Conservation (phyloP, 192 early-diverging fungal species). For the Coemansia sp. region DNA sequence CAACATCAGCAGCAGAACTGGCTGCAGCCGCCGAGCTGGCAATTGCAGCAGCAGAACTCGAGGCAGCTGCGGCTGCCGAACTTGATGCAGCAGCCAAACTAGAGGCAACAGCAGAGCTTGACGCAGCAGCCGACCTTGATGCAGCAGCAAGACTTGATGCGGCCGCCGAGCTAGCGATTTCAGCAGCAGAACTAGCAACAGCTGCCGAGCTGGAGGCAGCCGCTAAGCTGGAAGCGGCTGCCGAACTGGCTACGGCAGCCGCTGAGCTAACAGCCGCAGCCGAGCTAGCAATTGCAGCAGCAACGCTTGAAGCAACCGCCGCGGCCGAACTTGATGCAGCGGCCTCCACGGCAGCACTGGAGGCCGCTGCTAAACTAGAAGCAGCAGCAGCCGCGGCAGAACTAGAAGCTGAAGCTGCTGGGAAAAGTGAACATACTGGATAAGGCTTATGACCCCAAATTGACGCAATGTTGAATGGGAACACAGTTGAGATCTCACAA, state of each 20-base stretch:
- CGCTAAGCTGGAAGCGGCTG: neutral
- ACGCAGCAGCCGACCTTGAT: neutral
- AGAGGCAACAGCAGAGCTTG: neutral
- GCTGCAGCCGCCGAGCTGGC: neutral
- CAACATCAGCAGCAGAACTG: constrained; percentile 1
- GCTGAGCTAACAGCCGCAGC: neutral
- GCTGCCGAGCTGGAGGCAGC: neutral
- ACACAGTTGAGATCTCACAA: constrained; percentile 11
- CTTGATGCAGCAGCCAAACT: neutral
- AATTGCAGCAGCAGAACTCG: neutral
- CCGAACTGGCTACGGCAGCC: neutral
- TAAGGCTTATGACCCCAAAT: constrained; percentile 1
- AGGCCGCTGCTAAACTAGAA: neutral
- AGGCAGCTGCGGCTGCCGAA: neutral
- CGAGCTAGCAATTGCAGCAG: constrained; percentile 1
- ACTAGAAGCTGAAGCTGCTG: neutral
- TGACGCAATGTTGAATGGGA: constrained; percentile 8
- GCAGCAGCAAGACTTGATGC: neutral
- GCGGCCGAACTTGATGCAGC: neutral
- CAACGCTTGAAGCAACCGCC: neutral
- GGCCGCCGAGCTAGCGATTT: neutral
- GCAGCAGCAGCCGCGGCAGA: neutral
- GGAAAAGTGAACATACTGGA: neutral
- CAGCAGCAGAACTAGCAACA: neutral
- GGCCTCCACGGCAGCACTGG: neutral